These are phyloP conservation scores for Cystodermella granulosa DNA, from an alignment of 1,284 basidiomycete genomes.

Conservation along the genomic window DNA sequence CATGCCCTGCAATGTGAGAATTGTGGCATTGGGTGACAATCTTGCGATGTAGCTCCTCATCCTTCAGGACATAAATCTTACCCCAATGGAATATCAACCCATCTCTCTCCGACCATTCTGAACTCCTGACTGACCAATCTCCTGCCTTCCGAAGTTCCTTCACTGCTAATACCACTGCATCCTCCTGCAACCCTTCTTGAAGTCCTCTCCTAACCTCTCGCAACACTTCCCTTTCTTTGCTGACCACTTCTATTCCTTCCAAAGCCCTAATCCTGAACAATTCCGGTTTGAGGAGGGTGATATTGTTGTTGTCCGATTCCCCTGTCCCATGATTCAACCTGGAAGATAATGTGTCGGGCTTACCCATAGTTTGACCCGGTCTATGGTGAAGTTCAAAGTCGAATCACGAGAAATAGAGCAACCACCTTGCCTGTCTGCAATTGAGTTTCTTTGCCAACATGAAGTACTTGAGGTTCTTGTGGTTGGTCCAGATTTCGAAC, in stretches of 20 bases:
- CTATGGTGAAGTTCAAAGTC: slow-evolving; percentile 29
- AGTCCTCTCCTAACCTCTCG: neutral
- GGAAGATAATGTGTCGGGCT: neutral
- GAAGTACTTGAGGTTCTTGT: slow-evolving; percentile 35
- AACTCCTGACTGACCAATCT: neutral
- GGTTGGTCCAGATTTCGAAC: slow-evolving; percentile 31
- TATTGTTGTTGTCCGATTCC: neutral
- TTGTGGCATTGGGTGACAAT: neutral
- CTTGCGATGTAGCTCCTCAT: neutral
- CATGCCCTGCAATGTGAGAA: neutral
- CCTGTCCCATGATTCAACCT: slow-evolving; percentile 1
- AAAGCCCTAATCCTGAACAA: neutral
- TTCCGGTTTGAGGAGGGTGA: slow-evolving; percentile 1
- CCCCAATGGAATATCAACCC: neutral
- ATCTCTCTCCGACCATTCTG: neutral
- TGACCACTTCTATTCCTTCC: neutral
- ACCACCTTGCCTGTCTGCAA: slow-evolving; percentile 36
- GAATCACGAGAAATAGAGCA: slow-evolving; percentile 24
- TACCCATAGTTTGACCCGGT: slow-evolving; percentile 15
- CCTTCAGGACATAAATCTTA: slow-evolving; percentile 1
- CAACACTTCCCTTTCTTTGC: neutral
- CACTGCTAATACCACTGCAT: neutral
- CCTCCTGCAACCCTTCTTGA: too few species aligned
- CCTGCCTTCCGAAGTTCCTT: neutral
- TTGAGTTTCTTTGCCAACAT: slow-evolving; percentile 22